Percentiles rank a stretch among this genome's conserved stretches.
These are phyloP conservation scores for Monosporascus sp. DNA, from an alignment of 2,329 filamentous ascomycete genomes.

Conservation along the genomic window DNA sequence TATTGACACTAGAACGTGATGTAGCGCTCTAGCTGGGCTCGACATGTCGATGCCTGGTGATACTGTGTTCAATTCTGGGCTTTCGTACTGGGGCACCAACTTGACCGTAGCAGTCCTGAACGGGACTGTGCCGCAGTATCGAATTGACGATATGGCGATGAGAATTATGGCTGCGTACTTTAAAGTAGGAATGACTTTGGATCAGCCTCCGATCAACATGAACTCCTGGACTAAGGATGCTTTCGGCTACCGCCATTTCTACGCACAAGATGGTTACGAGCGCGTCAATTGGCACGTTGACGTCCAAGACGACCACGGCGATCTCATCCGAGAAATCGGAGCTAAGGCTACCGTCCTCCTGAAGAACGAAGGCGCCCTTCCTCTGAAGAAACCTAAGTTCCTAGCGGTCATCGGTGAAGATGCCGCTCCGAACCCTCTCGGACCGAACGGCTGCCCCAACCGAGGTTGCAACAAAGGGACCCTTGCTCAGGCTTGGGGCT, in stretches of 20 bases:
- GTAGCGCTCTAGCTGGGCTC: slow-evolving; percentile 62
- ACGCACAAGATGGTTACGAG: slow-evolving; percentile 55
- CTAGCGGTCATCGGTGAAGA: slow-evolving; percentile 78
- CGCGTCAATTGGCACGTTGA: slow-evolving; percentile 78
- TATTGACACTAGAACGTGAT: background rate
- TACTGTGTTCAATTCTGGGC: slow-evolving; percentile 66
- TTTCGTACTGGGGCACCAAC: slow-evolving; percentile 79
- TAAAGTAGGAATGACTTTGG: slow-evolving; percentile 55
- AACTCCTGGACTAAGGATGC: slow-evolving; percentile 80
- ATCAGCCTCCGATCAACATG: slow-evolving; percentile 65
- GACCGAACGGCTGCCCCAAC: slow-evolving; percentile 75
- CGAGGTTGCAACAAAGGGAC: slow-evolving; percentile 56
- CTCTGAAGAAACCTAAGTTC: slow-evolving; percentile 72
- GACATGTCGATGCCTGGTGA: slow-evolving; percentile 93
- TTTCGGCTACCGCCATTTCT: slow-evolving; percentile 62
- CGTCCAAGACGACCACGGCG: slow-evolving; percentile 70
- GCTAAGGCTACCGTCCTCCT: slow-evolving; percentile 81
- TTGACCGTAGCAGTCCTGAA: slow-evolving; percentile 84
- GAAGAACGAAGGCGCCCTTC: slow-evolving; percentile 75
- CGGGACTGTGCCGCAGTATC: slow-evolving; percentile 80
- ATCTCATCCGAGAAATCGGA: slow-evolving; percentile 69
- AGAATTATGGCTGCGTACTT: slow-evolving; percentile 71
- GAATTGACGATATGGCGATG: slow-evolving; percentile 87
- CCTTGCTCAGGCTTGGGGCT: slow-evolving; percentile 75
- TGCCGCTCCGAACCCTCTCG: slow-evolving; percentile 66